phyloP scores from a whole-genome alignment of 139 green algal species.

The Chlorella sp. region DNA sequence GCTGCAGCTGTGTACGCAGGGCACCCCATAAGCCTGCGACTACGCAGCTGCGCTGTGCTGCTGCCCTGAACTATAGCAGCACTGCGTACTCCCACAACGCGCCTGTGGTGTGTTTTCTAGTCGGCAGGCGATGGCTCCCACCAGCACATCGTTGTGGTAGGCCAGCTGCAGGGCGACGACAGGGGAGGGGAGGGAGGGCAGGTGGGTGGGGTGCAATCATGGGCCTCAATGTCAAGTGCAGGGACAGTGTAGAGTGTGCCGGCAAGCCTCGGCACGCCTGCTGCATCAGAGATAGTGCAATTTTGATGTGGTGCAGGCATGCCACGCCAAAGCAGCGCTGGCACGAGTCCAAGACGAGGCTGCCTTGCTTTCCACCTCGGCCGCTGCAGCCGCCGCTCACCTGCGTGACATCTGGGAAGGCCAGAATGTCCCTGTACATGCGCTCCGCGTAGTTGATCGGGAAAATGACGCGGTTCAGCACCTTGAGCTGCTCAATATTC shows the following conservation, averaged over 20 bases:
- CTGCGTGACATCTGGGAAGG: slow-evolving; percentile 57
- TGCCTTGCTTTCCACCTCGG: neutral
- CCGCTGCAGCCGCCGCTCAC: neutral
- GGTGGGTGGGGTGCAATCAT: neutral
- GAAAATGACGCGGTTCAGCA: slow-evolving; percentile 80
- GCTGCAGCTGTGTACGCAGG: no score
- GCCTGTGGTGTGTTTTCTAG: slow-evolving; percentile 62
- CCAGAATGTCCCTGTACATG: slow-evolving; percentile 60
- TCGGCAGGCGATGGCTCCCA: slow-evolving; percentile 78
- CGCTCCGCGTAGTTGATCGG: slow-evolving; percentile 80
- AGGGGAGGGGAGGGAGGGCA: neutral
- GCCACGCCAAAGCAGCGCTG: no score
- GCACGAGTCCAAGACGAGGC: no score
- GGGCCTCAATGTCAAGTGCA: no score
- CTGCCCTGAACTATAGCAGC: neutral
- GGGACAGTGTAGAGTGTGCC: no score
- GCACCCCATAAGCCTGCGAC: neutral
- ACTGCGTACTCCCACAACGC: neutral
- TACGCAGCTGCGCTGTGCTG: neutral
- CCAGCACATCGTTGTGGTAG: slow-evolving; percentile 58
- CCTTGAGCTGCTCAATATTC: slow-evolving; percentile 71
- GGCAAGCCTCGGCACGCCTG: no score
- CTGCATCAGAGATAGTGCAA: no score
- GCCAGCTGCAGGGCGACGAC: slow-evolving; percentile 43
- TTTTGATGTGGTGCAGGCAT: no score